Evolutionary conservation across 192 early-diverging fungal genomes (phyloP).

Genomic region (Haplosporangium gracile): DNA sequence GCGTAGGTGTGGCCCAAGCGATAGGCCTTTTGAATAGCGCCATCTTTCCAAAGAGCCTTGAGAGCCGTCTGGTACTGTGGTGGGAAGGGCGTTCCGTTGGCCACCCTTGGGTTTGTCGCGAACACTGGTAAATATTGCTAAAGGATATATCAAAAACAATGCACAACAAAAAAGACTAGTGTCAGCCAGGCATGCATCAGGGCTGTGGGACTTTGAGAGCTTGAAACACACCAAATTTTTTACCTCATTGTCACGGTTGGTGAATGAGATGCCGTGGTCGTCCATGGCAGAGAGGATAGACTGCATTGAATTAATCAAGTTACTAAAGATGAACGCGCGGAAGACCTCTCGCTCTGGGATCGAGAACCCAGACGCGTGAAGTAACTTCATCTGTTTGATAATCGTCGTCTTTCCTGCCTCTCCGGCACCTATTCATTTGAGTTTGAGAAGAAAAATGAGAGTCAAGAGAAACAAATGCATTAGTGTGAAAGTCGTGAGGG

Average conservation of each 20-base stretch:
- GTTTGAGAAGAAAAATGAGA: background rate
- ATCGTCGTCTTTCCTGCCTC: slow-evolving; percentile 72
- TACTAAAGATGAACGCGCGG: slow-evolving; percentile 61
- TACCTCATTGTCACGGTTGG: slow-evolving; percentile 43
- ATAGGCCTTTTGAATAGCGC: slow-evolving; percentile 57
- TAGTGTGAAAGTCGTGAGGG: background rate
- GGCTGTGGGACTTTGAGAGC: too few relatives aligned
- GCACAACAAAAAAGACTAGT: too few relatives aligned
- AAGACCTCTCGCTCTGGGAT: slow-evolving; percentile 60
- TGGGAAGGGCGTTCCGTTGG: slow-evolving; percentile 57
- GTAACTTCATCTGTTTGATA: slow-evolving; percentile 70
- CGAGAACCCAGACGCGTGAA: slow-evolving; percentile 67
- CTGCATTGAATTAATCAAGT: slow-evolving; percentile 65
- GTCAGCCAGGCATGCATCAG: background rate
- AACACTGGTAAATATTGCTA: slow-evolving; percentile 57
- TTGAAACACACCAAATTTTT: background rate
- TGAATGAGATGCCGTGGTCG: slow-evolving; percentile 13
- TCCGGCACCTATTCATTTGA: slow-evolving; percentile 59
- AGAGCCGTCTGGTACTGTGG: slow-evolving; percentile 56
- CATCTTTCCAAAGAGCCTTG: slow-evolving; percentile 62
- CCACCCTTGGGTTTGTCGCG: slow-evolving; percentile 47
- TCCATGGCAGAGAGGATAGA: slow-evolving; percentile 64
- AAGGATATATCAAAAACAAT: background rate
- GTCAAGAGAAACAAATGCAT: background rate
- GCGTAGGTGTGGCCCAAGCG: slow-evolving; percentile 61